Conservation (phyloP, 1,284 basidiomycete genomes). For the Heterobasidion annosum region DNA sequence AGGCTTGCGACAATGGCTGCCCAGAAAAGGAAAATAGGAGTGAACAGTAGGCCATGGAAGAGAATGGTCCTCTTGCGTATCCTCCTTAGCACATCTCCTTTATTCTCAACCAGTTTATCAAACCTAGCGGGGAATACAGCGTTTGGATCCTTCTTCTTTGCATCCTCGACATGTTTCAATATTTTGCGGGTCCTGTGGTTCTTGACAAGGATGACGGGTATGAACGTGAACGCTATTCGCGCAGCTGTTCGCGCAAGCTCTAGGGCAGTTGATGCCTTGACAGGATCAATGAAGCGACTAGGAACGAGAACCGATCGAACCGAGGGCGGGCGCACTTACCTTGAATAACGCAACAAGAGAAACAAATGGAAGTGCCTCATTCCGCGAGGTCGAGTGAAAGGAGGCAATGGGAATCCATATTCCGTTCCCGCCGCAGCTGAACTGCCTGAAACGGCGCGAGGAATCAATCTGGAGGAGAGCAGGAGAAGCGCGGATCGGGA, state of each 20-base stretch:
- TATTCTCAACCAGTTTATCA: background rate
- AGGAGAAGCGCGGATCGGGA: slow-evolving; percentile 2
- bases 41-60: slow-evolving; percentile 51
- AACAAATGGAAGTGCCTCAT: slow-evolving; percentile 24
- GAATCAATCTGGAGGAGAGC: slow-evolving; percentile 6
- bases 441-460: background rate
- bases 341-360: slow-evolving; percentile 39
- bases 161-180: slow-evolving; percentile 40
- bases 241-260: slow-evolving; percentile 56
- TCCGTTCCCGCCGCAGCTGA: background rate
- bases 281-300: background rate
- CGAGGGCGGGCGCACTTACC: slow-evolving; percentile 21
- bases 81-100: slow-evolving; percentile 35
- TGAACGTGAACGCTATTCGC: slow-evolving; percentile 63
- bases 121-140: background rate
- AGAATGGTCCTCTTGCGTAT: slow-evolving; percentile 40
- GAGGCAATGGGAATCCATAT: slow-evolving; percentile 5
- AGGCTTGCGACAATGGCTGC: slow-evolving; percentile 69
- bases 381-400: slow-evolving; percentile 35
- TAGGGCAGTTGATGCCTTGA: slow-evolving; percentile 42
- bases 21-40: slow-evolving; percentile 67
- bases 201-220: slow-evolving; percentile 54
- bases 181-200: slow-evolving; percentile 42
- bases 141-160: slow-evolving; percentile 39
- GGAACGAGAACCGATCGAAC: background rate